Percentiles rank a stretch among this genome's conserved stretches.
Conservation (phyloP, 768 basidiomycete genomes). For the Crassisporium funariophilum region DNA sequence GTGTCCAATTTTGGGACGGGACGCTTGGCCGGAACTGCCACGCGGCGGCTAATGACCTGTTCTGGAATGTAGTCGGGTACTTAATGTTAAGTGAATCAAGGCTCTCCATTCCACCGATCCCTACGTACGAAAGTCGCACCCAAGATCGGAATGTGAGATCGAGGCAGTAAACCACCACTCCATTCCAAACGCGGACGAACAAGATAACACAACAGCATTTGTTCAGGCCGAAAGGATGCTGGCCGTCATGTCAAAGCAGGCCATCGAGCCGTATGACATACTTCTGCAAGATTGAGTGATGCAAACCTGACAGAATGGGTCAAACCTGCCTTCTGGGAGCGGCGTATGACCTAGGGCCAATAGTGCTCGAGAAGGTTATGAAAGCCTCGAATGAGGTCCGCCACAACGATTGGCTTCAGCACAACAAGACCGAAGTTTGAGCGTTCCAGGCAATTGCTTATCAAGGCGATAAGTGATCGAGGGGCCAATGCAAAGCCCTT, state of each 20-base stretch:
- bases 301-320: conserved; percentile 14
- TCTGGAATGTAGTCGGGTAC: conserved; percentile 17
- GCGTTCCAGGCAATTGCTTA: conserved; percentile 3
- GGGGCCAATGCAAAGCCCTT: conserved; percentile 9
- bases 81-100: conserved; percentile 26
- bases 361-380: conserved; percentile 5
- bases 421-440: conserved; percentile 7
- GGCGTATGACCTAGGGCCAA: conserved; percentile 5
- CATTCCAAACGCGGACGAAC: conserved; percentile 14
- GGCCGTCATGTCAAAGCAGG: conserved; percentile 6
- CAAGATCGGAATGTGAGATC: conserved; percentile 19
- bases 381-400: conserved; percentile 10
- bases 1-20: conserved; percentile 12
- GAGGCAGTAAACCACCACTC: conserved; percentile 4
- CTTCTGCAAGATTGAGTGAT: conserved; percentile 3
- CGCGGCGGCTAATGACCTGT: conserved; percentile 20
- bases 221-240: conserved; percentile 1
- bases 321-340: conserved; percentile 9
- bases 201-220: conserved; percentile 1
- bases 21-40: conserved; percentile 20
- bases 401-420: conserved; percentile 11
- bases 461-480: conserved; percentile 12
- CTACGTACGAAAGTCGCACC: conserved; percentile 21
- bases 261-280: conserved; percentile 8
- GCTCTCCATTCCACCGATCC: conserved; percentile 31